phyloP scores from a whole-genome alignment of 169 alveolate species.

The Plasmodium fragile region DNA sequence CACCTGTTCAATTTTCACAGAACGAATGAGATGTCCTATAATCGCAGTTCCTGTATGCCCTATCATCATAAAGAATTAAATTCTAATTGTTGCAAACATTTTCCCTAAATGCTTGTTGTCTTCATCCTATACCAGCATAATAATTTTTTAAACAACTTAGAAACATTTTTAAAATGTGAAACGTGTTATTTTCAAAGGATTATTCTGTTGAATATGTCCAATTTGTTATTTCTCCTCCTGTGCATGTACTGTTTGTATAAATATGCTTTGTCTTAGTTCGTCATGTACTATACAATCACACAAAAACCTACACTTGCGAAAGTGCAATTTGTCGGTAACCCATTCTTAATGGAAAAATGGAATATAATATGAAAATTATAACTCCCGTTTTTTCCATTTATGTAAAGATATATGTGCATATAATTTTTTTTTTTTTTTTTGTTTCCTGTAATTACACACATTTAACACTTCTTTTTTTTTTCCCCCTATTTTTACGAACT shows the following conservation, averaged over 20 bases:
- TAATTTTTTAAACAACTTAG: background rate
- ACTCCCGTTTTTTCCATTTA: background rate
- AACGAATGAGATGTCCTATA: background rate
- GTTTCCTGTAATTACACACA: conserved; percentile 17
- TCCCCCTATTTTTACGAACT: background rate
- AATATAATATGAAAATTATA: background rate
- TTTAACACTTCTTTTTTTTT: background rate
- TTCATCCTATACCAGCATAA: background rate
- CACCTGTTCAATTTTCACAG: background rate
- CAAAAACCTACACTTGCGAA: background rate
- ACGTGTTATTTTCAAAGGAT: background rate
- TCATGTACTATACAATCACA: background rate
- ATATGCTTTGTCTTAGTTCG: background rate
- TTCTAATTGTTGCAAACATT: background rate
- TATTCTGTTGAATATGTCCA: conserved; percentile 16
- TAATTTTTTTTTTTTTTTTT: background rate
- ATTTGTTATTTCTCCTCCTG: background rate
- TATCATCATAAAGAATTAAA: background rate
- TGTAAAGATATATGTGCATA: background rate
- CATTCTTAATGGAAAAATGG: background rate
- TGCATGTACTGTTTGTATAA: background rate
- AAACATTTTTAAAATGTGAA: background rate
- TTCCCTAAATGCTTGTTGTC: background rate
- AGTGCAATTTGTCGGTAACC: background rate
- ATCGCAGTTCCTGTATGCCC: background rate